Conservation (phyloP, 2,329 filamentous ascomycete species). For the Thielaviopsis musarum region DNA sequence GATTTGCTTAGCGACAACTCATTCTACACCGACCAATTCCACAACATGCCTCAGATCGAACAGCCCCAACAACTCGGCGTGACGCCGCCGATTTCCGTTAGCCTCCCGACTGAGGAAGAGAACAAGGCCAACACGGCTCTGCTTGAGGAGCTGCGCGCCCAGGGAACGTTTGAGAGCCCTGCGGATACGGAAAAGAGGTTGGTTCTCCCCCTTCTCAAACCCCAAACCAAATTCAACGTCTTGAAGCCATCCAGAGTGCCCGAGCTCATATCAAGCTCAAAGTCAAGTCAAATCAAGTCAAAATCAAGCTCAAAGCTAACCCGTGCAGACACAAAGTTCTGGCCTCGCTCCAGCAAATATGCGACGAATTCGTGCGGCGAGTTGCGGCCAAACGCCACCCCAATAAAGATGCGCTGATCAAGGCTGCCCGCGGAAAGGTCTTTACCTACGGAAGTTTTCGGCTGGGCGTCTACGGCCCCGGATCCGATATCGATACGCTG, state of each 20-base stretch:
- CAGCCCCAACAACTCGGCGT: conserved; percentile 34
- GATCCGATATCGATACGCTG: conserved; percentile 94
- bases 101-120: conserved; percentile 61
- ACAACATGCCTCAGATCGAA: conserved; percentile 1
- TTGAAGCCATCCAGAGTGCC: too few species aligned
- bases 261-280: not conserved
- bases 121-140: conserved; percentile 61
- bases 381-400: conserved; percentile 58
- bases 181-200: conserved; percentile 74
- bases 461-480: conserved; percentile 82
- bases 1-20: too few species aligned
- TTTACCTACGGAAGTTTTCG: conserved; percentile 95
- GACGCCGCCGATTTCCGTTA: conserved; percentile 66
- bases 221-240: too few species aligned
- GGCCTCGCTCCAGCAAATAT: conserved; percentile 58
- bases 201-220: conserved; percentile 13
- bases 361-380: conserved; percentile 70
- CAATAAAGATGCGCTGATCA: conserved; percentile 59
- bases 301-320: not conserved
- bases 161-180: conserved; percentile 81
- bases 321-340: conserved; percentile 50
- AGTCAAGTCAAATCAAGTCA: not conserved
- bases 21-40: not conserved
- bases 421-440: conserved; percentile 76
- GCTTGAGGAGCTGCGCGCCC: conserved; percentile 65